Base-by-base conservation (phyloP, 352 stramenopile species). In the Globisporangium spiculum region DNA sequence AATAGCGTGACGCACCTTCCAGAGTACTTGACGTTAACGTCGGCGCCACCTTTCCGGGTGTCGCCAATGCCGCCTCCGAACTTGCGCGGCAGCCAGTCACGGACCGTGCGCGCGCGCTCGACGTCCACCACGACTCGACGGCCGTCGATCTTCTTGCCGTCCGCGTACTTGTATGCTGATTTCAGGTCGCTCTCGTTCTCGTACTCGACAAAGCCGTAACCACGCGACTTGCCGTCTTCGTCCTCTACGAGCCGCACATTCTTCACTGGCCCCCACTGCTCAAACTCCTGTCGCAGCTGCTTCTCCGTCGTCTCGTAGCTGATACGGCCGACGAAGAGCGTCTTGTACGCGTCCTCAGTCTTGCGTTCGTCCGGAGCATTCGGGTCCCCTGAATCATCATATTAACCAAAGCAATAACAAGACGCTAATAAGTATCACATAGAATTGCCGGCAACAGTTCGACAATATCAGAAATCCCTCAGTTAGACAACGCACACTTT, bases 171-270 rank as follows among this genome's bases (percentile, higher is more conserved):
- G 87, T 98, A 99, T 1, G 97, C 97, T 1, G 84, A 72, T 71
- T 98, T 98, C 84, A 99, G 92, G 72, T 99, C 98, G 60, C 92
- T 89, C 76, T 99, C 97, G 70, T 97, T 92, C 69, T 98, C 95
- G 76, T 98, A 99, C 80, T 99, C 97, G n/a, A 99, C 88, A 76
- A 99, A 99, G 9, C 85, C 97, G 79, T 99, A 99, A 52, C 97
- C 97, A 34, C 90, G 82, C 46, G 93, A 97, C 71, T 98, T 98
- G 58, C 90, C 93, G 46, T 93, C 77, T 38, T 80, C 68, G 62
- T 98, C 91, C 57, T 93, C 84, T 12, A 98, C 86, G 22, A 98
- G 73, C 8, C 88, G 77, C 44, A 99, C 79, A n/a, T 83, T 86
- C 68, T 96, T 92, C 46, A 98, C 88, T 0, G 90, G 78, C 1